Evolutionary conservation across 371 early-diverging fungal species (phyloP).

Genomic region (Mucor velutinosus): DNA sequence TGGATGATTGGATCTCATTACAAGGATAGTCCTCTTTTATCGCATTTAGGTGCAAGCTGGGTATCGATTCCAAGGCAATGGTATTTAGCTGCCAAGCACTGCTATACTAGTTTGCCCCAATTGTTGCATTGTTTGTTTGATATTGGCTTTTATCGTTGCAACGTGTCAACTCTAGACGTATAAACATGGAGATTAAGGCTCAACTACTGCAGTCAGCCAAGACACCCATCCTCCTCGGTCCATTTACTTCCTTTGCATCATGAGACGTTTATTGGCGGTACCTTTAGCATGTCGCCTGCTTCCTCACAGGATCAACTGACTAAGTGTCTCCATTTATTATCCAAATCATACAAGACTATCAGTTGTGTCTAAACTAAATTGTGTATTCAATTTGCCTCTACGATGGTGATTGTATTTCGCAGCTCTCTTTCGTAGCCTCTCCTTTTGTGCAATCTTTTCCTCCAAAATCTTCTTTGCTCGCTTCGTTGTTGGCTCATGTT

Average conservation of each 20-base stretch:
- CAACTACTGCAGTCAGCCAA: background rate
- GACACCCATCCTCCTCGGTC: too few species aligned
- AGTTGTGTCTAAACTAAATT: conserved; percentile 16
- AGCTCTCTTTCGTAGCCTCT: conserved; percentile 12
- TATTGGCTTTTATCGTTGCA: background rate
- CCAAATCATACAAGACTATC: background rate
- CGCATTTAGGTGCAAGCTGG: background rate
- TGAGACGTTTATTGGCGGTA: too few species aligned
- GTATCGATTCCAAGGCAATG: too few species aligned
- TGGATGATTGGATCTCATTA: background rate
- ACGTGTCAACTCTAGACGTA: background rate
- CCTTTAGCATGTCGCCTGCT: too few species aligned
- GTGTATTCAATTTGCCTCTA: conserved; percentile 14
- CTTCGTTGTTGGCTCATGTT: conserved; percentile 18
- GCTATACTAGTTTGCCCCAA: background rate
- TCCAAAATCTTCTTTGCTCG: conserved; percentile 5
- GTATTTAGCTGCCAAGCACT: too few species aligned
- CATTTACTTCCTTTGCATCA: too few species aligned
- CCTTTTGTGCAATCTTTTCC: conserved; percentile 14
- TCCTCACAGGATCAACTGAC: too few species aligned
- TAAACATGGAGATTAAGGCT: background rate
- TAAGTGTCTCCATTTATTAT: background rate
- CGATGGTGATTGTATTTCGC: conserved; percentile 26
- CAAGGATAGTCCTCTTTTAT: background rate
- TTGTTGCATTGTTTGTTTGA: background rate